phyloP scores from a whole-genome alignment of 139 green algal species.

The Closterium sp. region DNA sequence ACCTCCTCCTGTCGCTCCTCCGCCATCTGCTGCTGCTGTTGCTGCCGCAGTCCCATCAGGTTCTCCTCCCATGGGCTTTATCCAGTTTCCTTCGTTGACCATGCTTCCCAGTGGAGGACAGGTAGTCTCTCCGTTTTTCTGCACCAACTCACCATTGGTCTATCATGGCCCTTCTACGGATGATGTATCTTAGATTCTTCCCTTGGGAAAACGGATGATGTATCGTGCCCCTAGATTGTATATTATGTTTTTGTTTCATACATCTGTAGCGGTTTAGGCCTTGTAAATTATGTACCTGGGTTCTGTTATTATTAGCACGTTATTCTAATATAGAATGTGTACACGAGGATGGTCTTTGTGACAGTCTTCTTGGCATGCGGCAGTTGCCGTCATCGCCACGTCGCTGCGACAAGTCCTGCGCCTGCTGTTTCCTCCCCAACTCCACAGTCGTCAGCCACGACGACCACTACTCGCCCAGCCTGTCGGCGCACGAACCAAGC shows the following conservation, averaged over 20 bases:
- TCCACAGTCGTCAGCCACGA: not conserved
- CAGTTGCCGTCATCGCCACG: not conserved
- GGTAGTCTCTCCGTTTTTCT: not conserved
- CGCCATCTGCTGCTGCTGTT: not conserved
- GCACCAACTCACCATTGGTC: not conserved
- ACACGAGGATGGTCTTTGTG: too few species aligned
- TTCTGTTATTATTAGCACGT: too few species aligned
- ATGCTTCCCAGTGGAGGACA: not conserved
- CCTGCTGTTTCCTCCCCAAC: not conserved
- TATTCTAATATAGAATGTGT: too few species aligned
- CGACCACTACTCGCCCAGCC: too few species aligned
- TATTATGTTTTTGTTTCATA: too few species aligned
- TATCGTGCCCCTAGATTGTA: too few species aligned
- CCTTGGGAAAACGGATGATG: not conserved
- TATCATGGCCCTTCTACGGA: not conserved
- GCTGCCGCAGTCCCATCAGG: not conserved
- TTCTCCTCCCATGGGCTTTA: not conserved
- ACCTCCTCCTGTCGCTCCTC: not conserved
- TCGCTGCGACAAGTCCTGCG: not conserved
- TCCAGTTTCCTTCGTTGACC: not conserved
- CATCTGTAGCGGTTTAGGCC: too few species aligned
- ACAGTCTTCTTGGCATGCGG: too few species aligned
- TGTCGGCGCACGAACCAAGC: not conserved
- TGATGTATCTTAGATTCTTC: not conserved
- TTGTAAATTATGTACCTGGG: too few species aligned